phyloP scores from a whole-genome alignment of 768 basidiomycete genomes.

The Kwoniella sp. region DNA sequence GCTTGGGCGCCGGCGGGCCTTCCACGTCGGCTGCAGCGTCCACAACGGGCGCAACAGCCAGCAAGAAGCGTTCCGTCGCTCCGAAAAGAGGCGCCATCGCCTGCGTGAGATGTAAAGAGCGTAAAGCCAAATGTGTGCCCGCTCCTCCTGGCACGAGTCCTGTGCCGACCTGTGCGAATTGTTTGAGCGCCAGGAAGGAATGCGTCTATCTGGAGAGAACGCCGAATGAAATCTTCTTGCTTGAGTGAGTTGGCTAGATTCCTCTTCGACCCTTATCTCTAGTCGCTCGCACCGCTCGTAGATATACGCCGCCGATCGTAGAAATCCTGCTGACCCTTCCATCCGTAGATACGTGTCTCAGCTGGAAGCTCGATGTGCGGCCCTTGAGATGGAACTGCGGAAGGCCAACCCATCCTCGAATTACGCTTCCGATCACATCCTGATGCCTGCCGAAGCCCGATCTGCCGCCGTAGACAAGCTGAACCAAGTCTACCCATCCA shows the following conservation, averaged over 20 bases:
- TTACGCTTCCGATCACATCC: constrained; percentile 28
- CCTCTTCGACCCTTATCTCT: not conserved
- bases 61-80: constrained; percentile 27
- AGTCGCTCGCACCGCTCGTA: too few relatives aligned
- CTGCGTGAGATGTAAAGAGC: constrained; percentile 44
- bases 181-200: constrained; percentile 30
- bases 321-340: not conserved
- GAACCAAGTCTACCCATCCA: constrained; percentile 33
- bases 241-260: constrained; percentile 34
- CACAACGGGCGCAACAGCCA: constrained; percentile 1
- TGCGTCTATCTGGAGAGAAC: constrained; percentile 44
- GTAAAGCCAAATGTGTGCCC: constrained; percentile 46
- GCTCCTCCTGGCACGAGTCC: constrained; percentile 35
- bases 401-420: constrained; percentile 24
- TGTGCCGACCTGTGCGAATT: constrained; percentile 42
- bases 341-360: constrained; percentile 39
- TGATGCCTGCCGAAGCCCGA: constrained; percentile 31
- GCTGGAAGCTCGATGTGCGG: constrained; percentile 36
- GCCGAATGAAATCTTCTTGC: constrained; percentile 43
- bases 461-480: constrained; percentile 38
- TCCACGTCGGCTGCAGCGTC: not conserved
- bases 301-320: too few relatives aligned
- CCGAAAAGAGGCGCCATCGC: constrained; percentile 39
- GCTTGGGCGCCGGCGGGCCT: not conserved
- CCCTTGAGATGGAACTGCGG: constrained; percentile 36